A percentile compares a stretch with the other conserved stretches of the same genome.
Conservation (phyloP, 345 rosid genomes). For the Lepidium africanum region DNA sequence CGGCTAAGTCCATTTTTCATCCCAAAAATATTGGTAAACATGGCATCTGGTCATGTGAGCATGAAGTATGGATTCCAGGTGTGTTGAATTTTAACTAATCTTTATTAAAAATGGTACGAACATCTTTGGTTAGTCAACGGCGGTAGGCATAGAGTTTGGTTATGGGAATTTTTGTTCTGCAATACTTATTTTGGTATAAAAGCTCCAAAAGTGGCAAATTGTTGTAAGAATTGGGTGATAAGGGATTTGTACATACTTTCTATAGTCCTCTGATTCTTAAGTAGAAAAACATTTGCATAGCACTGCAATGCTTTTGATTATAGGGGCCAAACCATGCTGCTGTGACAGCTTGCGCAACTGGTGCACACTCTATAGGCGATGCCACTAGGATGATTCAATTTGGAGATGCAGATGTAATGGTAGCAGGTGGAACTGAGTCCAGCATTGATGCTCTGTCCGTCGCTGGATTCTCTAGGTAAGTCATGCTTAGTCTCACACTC, state of each 20-base stretch:
- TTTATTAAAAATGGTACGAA: neutral
- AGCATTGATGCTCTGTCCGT: slow-evolving; percentile 94
- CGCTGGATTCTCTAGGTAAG: slow-evolving; percentile 90
- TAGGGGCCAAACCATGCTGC: slow-evolving; percentile 99
- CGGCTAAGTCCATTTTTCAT: slow-evolving; percentile 94
- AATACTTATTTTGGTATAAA: neutral
- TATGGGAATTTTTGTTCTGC: neutral
- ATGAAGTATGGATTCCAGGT: slow-evolving; percentile 97
- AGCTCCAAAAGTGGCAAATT: neutral
- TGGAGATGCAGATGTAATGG: slow-evolving; percentile 95
- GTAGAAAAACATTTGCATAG: neutral
- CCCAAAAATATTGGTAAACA: slow-evolving; percentile 87
- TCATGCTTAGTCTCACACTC: neutral
- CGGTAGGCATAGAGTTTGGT: neutral
- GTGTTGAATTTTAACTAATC: neutral
- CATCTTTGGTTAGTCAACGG: neutral
- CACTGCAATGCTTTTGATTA: slow-evolving; percentile 26
- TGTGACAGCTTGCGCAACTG: slow-evolving; percentile 98
- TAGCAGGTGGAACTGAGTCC: slow-evolving; percentile 94
- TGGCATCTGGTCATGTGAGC: slow-evolving; percentile 98
- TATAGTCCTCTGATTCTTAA: neutral
- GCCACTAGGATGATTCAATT: slow-evolving; percentile 96
- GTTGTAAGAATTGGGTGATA: neutral
- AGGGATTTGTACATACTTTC: neutral
- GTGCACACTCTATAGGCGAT: slow-evolving; percentile 95